These are phyloP conservation scores for Jatropha podagrica DNA, from an alignment of 441 rosid species.

Conservation along the genomic window DNA sequence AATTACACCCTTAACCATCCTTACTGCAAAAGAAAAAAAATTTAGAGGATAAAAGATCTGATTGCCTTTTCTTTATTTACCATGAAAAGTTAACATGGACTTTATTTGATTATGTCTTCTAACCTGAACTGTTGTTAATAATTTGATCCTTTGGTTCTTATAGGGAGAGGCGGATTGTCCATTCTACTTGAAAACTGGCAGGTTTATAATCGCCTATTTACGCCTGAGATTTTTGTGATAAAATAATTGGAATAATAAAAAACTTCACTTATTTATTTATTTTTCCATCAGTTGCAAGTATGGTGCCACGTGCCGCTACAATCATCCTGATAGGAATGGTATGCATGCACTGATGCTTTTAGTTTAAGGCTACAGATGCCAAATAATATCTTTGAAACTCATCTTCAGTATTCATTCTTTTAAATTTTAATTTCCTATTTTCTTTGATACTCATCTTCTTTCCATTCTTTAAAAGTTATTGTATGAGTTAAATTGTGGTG, in stretches of 20 bases:
- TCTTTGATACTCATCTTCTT: background rate
- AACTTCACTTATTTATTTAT: constrained; percentile 14
- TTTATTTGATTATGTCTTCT: background rate
- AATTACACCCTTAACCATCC: too few relatives aligned
- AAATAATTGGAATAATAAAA: background rate
- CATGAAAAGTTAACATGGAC: too few relatives aligned
- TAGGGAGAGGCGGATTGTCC: constrained; percentile 95
- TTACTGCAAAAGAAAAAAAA: too few relatives aligned
- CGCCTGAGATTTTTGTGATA: background rate
- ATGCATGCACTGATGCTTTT: constrained; percentile 22
- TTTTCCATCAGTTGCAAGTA: constrained; percentile 78
- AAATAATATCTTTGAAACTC: background rate
- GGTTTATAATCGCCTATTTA: constrained; percentile 42
- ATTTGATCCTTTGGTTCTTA: constrained; percentile 22
- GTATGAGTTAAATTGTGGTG: background rate
- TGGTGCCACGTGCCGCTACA: constrained; percentile 88
- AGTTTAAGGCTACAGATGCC: background rate
- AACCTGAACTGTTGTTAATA: constrained; percentile 12
- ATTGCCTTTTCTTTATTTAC: too few relatives aligned
- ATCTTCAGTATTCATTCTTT: constrained; percentile 10
- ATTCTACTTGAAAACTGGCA: constrained; percentile 92
- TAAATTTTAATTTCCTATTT: background rate
- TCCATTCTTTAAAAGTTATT: background rate
- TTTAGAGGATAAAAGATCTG: too few relatives aligned
- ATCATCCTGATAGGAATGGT: constrained; percentile 95